Base-by-base conservation (phyloP, 1,284 basidiomycete genomes). In the Takashimella koratensis region DNA sequence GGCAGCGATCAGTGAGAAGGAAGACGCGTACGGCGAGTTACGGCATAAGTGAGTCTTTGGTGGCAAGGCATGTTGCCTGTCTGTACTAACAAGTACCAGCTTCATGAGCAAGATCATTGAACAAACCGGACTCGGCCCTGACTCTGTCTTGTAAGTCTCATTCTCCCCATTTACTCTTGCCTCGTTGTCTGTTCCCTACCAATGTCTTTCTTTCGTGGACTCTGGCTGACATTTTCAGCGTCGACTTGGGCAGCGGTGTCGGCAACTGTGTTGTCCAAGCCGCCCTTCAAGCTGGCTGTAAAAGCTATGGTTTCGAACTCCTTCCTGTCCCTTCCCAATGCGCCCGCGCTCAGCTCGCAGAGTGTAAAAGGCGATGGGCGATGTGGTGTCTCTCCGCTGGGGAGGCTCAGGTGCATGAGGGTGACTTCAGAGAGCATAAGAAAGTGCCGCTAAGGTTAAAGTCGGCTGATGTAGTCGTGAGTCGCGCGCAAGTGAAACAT, bases 181-280 rank as follows among this genome's bases (percentile, higher is more conserved):
- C 55, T 66, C 76, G 53, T 70, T 71, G 21, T 70, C 77, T 55
- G n/a, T n/a, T n/a, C n/a, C n/a, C n/a, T n/a, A n/a, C n/a, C n/a
- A n/a, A n/a, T n/a, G n/a, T n/a, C n/a, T n/a, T n/a, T n/a, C n/a
- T n/a, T n/a, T n/a, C n/a, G n/a, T n/a, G n/a, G n/a, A n/a, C n/a
- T n/a, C n/a, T n/a, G n/a, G 16, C 30, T 36, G 10, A 36, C 30
- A 36, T 16, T 36, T 5, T 13, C 56, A 71, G 70, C 40, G 74
- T 82, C 22, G 82, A 83, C 62, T 74, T 83, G 12, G 82, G 82
- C 0, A 78, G 76, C 2, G 82, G 82, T 1, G 81, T 83, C 0
- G 80, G 80, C 24, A 82, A 82, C 57, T 78, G 80, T 40, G 72
- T 81, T 3, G 67, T 82, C 1, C 81, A 82, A 59, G 77, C 78